phyloP scores from a whole-genome alignment of 768 basidiomycete genomes.

The Podaxis rugospora region DNA sequence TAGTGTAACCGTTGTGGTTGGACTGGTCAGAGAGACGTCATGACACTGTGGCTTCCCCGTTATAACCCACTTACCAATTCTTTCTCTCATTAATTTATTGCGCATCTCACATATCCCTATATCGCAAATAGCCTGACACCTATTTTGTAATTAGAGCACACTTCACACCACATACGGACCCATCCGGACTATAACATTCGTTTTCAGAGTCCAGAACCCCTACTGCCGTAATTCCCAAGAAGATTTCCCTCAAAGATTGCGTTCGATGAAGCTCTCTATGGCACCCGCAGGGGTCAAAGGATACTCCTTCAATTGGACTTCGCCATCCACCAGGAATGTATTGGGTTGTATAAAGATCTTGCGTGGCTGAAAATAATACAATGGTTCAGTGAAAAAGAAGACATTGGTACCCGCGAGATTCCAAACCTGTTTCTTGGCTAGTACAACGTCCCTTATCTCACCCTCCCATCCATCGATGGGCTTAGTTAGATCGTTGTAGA shows the following conservation, averaged over 20 bases:
- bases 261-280: constrained; percentile 81
- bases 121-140: constrained; percentile 12
- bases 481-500: constrained; percentile 75
- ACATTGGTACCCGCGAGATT: neutral
- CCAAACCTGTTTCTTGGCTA: constrained; percentile 70
- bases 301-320: constrained; percentile 78
- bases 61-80: neutral
- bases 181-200: constrained; percentile 1
- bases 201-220: constrained; percentile 1
- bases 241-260: constrained; percentile 40
- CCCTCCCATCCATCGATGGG: constrained; percentile 70
- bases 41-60: constrained; percentile 19
- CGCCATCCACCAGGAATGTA: constrained; percentile 59
- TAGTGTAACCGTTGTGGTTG: constrained; percentile 71
- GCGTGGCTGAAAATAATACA: constrained; percentile 49
- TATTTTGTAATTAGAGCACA: constrained; percentile 9
- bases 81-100: constrained; percentile 7
- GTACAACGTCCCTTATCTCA: constrained; percentile 71
- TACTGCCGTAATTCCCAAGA: constrained; percentile 2
- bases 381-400: constrained; percentile 5
- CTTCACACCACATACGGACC: constrained; percentile 1
- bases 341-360: constrained; percentile 86
- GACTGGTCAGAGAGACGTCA: constrained; percentile 60
- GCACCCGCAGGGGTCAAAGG: constrained; percentile 67
- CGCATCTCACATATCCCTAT: constrained; percentile 12